phyloP scores from a whole-genome alignment of 345 rosid species.

The Eucalyptus cladocalyx region DNA sequence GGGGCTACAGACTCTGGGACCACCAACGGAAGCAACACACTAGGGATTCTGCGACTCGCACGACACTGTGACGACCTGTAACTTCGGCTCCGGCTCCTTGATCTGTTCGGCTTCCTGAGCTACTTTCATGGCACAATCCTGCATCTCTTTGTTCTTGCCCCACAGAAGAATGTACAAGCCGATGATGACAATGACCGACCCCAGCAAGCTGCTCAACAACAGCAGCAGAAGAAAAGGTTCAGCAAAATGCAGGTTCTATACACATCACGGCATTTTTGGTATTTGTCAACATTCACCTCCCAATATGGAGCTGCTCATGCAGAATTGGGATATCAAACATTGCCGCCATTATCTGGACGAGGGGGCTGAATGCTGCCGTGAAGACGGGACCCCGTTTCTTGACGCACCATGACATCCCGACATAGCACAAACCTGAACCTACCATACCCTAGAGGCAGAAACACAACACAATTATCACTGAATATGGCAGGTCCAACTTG shows the following conservation, averaged over 20 bases:
- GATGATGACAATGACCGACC: constrained; percentile 39
- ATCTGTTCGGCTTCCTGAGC: constrained; percentile 16
- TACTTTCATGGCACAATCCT: constrained; percentile 15
- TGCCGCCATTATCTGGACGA: constrained; percentile 59
- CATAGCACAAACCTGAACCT: constrained; percentile 72
- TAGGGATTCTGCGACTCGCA: not conserved
- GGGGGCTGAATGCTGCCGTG: constrained; percentile 69
- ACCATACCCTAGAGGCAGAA: constrained; percentile 41
- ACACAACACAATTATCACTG: not conserved
- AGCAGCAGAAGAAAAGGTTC: not conserved
- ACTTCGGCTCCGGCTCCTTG: constrained; percentile 16
- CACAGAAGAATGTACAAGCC: constrained; percentile 61
- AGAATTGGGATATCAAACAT: constrained; percentile 49
- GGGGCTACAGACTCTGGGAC: not conserved
- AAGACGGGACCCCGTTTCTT: constrained; percentile 68
- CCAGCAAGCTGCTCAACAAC: constrained; percentile 32
- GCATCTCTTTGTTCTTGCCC: constrained; percentile 53
- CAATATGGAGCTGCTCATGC: constrained; percentile 53
- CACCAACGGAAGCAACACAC: not conserved
- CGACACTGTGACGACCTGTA: constrained; percentile 11
- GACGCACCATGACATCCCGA: constrained; percentile 87
- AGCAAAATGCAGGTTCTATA: not conserved
- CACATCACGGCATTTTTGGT: not conserved
- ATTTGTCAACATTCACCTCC: constrained; percentile 32
- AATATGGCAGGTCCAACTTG: not conserved